Evolutionary conservation across 73 alveolate genomes (phyloP).

Genomic region (Paramecium sexaurelia): DNA sequence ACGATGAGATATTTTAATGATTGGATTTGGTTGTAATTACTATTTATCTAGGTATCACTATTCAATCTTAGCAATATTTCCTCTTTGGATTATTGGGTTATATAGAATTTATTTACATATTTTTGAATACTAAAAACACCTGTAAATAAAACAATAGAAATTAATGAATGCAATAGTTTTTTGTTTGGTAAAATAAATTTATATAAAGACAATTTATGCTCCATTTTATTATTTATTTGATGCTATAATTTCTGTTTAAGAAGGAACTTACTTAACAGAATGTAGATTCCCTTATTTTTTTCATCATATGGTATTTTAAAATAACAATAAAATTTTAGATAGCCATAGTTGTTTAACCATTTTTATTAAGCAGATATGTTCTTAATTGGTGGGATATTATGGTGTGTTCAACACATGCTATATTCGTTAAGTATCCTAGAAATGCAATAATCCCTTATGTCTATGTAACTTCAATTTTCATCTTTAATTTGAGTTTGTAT

Average conservation of each 20-base stretch:
- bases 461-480: constrained; percentile 10
- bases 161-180: constrained; percentile 5
- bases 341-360: constrained; percentile 29
- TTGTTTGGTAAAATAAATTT: not conserved
- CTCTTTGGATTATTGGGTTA: constrained; percentile 4
- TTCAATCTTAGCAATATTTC: constrained; percentile 13
- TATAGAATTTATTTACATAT: not conserved
- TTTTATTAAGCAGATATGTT: not conserved
- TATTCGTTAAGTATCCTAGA: constrained; percentile 29
- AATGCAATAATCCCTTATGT: not conserved
- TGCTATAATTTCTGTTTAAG: constrained; percentile 8
- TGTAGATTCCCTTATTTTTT: constrained; percentile 49
- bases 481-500: constrained; percentile 23
- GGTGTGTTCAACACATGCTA: constrained; percentile 33
- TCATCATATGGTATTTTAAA: not conserved
- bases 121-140: not conserved
- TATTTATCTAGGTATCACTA: constrained; percentile 26
- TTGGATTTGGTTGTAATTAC: not conserved
- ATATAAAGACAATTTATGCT: constrained; percentile 17
- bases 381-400: constrained; percentile 36
- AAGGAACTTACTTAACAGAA: not conserved
- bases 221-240: constrained; percentile 50
- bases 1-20: constrained; percentile 22
- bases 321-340: not conserved
- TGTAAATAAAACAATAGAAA: not conserved